These are phyloP conservation scores for Stephania yunnanensis DNA, from an alignment of 164 flowering plant genomes.

Conservation along the genomic window DNA sequence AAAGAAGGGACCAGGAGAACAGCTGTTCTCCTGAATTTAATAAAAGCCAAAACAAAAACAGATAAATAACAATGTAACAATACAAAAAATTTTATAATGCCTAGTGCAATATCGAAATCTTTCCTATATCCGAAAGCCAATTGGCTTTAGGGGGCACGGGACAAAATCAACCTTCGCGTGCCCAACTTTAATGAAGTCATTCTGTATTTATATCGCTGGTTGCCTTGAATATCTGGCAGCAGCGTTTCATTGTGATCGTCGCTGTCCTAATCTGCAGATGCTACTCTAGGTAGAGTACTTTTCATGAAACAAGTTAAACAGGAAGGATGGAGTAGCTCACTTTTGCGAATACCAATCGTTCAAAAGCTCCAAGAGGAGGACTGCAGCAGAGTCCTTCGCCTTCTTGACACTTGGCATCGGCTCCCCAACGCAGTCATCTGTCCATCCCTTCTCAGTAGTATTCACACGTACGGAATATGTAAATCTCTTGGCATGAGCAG, in stretches of 20 bases:
- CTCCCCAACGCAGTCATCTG: slow-evolving; percentile 94
- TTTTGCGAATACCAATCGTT: slow-evolving; percentile 41
- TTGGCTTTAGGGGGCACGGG: background rate
- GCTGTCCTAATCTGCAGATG: background rate
- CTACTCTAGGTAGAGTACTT: background rate
- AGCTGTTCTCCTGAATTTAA: no score
- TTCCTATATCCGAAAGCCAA: background rate
- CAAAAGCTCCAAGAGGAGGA: slow-evolving; percentile 76
- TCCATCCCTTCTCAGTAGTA: slow-evolving; percentile 82
- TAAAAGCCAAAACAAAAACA: no score
- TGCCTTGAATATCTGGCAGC: background rate
- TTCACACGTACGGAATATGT: slow-evolving; percentile 86
- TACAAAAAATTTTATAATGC: no score
- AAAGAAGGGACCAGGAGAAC: no score
- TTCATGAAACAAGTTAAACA: background rate
- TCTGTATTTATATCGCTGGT: background rate
- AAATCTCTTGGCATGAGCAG: slow-evolving; percentile 97
- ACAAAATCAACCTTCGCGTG: background rate
- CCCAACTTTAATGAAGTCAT: background rate
- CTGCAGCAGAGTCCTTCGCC: slow-evolving; percentile 95
- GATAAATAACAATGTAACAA: no score
- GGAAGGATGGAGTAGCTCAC: background rate
- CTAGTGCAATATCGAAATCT: background rate
- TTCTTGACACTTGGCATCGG: slow-evolving; percentile 99
- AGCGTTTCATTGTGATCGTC: background rate